phyloP scores from a whole-genome alignment of 225 moss, liverwort and hornwort genomes.

The Neckera pumila region DNA sequence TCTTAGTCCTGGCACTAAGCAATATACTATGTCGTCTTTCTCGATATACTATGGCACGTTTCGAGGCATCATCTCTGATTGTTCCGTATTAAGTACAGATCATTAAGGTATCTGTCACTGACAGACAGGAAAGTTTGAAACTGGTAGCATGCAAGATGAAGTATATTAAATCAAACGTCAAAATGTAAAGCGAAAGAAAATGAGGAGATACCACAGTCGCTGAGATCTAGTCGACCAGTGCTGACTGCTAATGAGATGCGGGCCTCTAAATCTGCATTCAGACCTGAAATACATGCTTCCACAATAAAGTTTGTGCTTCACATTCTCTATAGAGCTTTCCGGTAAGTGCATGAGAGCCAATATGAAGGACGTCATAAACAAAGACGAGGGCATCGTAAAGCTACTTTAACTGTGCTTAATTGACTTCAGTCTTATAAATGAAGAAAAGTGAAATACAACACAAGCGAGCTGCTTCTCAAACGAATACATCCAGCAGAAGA shows the following conservation, averaged over 20 bases:
- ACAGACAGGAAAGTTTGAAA: not conserved
- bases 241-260: slow-evolving; percentile 56
- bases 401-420: not conserved
- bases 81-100: not conserved
- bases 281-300: slow-evolving; percentile 11
- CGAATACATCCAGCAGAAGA: not conserved
- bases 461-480: not conserved
- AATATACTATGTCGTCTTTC: not conserved
- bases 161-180: not conserved
- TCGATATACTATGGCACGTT: not conserved
- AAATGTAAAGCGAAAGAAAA: not conserved
- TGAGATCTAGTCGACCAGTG: slow-evolving; percentile 70
- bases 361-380: not conserved
- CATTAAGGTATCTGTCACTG: not conserved
- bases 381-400: not conserved
- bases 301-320: not conserved
- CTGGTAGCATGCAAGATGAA: not conserved
- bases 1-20: not conserved
- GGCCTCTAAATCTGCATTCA: slow-evolving; percentile 43
- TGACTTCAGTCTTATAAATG: not conserved
- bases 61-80: not conserved
- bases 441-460: not conserved
- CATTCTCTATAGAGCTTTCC: not conserved
- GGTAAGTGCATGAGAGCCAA: not conserved
- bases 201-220: slow-evolving; percentile 51